phyloP scores from a whole-genome alignment of 805 yeast species.

The Wickerhamomyces queroliae region DNA sequence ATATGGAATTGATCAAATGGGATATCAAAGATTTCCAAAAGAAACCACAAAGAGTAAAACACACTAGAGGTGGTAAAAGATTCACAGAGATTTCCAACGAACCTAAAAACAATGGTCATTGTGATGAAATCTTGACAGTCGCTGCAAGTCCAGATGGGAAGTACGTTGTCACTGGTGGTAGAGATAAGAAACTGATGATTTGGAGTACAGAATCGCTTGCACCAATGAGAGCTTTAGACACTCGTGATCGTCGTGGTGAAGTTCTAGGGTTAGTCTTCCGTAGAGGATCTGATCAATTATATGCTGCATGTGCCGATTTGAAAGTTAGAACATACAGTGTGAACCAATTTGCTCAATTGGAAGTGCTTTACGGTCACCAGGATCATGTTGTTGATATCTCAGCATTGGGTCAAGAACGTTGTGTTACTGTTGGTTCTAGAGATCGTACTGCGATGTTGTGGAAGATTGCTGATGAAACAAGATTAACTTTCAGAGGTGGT shows the following conservation, averaged over 20 bases:
- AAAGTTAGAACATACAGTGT: conserved; percentile 83
- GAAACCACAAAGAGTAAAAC: conserved; percentile 63
- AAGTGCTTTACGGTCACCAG: conserved; percentile 92
- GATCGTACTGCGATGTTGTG: conserved; percentile 94
- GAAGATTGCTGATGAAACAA: conserved; percentile 94
- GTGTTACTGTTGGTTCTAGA: conserved; percentile 93
- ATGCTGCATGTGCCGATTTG: conserved; percentile 89
- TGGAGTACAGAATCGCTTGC: conserved; percentile 82
- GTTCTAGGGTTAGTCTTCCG: conserved; percentile 74
- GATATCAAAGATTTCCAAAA: conserved; percentile 46
- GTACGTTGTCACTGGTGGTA: conserved; percentile 87
- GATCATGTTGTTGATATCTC: conserved; percentile 79
- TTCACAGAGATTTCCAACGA: conserved; percentile 34
- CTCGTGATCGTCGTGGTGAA: conserved; percentile 64
- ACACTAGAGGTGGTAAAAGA: conserved; percentile 55
- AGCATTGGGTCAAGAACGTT: conserved; percentile 80
- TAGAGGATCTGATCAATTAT: conserved; percentile 75
- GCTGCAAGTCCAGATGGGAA: conserved; percentile 87
- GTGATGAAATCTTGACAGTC: conserved; percentile 66
- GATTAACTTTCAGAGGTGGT: conserved; percentile 91
- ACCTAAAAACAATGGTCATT: conserved; percentile 64
- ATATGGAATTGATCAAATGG: conserved; percentile 76
- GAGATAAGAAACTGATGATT: conserved; percentile 71
- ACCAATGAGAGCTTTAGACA: conserved; percentile 71
- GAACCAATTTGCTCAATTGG: conserved; percentile 83